Conservation (phyloP, 2,329 filamentous ascomycete genomes). For the Exutisphaerella laricina region DNA sequence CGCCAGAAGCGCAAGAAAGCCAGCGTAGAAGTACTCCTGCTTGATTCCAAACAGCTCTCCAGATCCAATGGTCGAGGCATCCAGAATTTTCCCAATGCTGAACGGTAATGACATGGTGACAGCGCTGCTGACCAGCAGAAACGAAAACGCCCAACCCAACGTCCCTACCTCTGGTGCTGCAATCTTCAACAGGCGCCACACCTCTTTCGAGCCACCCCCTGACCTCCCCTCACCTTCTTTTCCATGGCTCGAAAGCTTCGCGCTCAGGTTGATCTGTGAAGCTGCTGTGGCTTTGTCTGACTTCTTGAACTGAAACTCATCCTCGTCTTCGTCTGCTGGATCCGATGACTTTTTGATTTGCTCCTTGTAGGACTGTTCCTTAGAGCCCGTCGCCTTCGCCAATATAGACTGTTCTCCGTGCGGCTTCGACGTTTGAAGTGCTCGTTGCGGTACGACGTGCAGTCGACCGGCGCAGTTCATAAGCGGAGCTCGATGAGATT, state of each 20-base stretch:
- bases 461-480: constrained; percentile 6
- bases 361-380: constrained; percentile 17
- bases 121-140: constrained; percentile 80
- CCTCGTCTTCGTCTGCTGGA: constrained; percentile 38
- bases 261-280: constrained; percentile 81
- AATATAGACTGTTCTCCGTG: constrained; percentile 12
- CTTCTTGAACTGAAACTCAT: constrained; percentile 59
- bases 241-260: constrained; percentile 79
- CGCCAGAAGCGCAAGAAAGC: constrained; percentile 66
- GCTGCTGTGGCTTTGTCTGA: constrained; percentile 83
- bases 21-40: constrained; percentile 81
- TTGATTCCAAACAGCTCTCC: constrained; percentile 76
- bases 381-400: constrained; percentile 10
- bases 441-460: constrained; percentile 10
- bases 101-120: constrained; percentile 97
- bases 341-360: constrained; percentile 19
- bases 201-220: constrained; percentile 62
- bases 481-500: constrained; percentile 12
- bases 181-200: constrained; percentile 83
- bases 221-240: constrained; percentile 38
- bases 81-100: constrained; percentile 91
- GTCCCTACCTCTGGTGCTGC: constrained; percentile 77
- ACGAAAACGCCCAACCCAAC: constrained; percentile 73
- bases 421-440: constrained; percentile 19
- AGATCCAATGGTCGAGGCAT: constrained; percentile 73